Evolutionary conservation across 768 basidiomycete species (phyloP).

Genomic region (Macrolepiota fuliginosa): DNA sequence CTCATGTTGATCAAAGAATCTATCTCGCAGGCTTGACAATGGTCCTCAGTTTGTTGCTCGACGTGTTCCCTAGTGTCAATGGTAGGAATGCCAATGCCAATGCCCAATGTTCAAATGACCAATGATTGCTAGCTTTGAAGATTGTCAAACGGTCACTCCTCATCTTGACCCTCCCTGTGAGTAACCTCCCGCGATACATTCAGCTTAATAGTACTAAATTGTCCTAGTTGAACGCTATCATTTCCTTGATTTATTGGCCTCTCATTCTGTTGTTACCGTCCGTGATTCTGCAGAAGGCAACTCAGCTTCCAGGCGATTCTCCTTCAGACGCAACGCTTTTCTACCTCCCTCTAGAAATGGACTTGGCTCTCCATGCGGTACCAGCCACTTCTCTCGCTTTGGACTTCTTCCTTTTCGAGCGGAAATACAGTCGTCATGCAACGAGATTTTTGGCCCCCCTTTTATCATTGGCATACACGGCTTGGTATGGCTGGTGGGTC

Average conservation of each 20-base stretch:
- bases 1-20: slow-evolving; percentile 27
- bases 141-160: slow-evolving; percentile 53
- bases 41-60: slow-evolving; percentile 29
- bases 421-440: slow-evolving; percentile 41
- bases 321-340: slow-evolving; percentile 26
- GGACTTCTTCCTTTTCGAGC: slow-evolving; percentile 70
- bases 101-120: neutral
- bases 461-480: slow-evolving; percentile 25
- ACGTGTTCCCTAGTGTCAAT: slow-evolving; percentile 28
- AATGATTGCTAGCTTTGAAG: slow-evolving; percentile 31
- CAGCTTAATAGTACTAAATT: neutral
- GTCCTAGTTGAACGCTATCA: slow-evolving; percentile 32
- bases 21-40: slow-evolving; percentile 34
- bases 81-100: slow-evolving; percentile 19
- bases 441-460: slow-evolving; percentile 27
- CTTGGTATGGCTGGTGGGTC: slow-evolving; percentile 61
- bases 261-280: slow-evolving; percentile 53
- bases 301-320: slow-evolving; percentile 15
- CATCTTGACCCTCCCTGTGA: slow-evolving; percentile 66
- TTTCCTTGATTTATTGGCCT: slow-evolving; percentile 65
- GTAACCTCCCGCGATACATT: slow-evolving; percentile 13
- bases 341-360: slow-evolving; percentile 49
- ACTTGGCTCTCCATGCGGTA: slow-evolving; percentile 63
- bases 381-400: slow-evolving; percentile 56
- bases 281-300: slow-evolving; percentile 45